Base-by-base conservation (phyloP, 2,329 filamentous ascomycete genomes). In the Aspergillus carbonarius region DNA sequence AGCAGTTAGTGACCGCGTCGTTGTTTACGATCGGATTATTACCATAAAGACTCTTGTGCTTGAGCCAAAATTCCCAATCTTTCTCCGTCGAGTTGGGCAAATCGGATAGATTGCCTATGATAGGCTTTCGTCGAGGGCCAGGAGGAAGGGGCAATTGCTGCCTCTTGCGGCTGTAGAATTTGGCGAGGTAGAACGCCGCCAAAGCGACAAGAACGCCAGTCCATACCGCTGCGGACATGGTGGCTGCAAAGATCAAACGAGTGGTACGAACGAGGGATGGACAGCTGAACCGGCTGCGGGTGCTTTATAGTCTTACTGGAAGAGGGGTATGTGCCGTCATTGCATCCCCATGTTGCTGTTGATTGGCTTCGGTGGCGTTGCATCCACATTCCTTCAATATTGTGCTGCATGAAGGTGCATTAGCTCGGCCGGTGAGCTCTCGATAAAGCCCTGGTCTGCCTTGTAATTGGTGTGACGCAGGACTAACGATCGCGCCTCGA, bases 81-180 rank as follows among this genome's bases (percentile, higher is more conserved):
- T 71, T 68, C 48, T 64, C 62, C 1, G 69, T 70, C 18, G 70
- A 60, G 0, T 70, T 68, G 0, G 81, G 81, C 15, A 83, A 63
- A 57, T 83, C 79, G 3, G 61, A 60, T 10, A 82, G 59, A 60
- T 83, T 83, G 4, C 82, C 82, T 7, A 83, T 37, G 0, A 83
- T 25, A 0, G 79, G 79, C 2, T 78, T 60, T 0, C 73, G 75
- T 50, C 73, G 80, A 0, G 81, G 82, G 0, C 81, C 82, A 1
- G 81, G 82, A 0, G 81, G 82, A 1, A 81, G 68, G 10, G 53
- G 52, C 12, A 20, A 23, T 12, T 44, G 51, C 20, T 54, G 42
- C 9, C 27, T 44, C 20, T 44, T 34, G 12, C 39, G 25, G 12
- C n/a, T 15, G 0, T 17, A 23, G 9, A 34, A 17, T 5, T 25